These are phyloP conservation scores for Wickerhamomyces silvicola DNA, from an alignment of 805 yeast species.

Conservation along the genomic window DNA sequence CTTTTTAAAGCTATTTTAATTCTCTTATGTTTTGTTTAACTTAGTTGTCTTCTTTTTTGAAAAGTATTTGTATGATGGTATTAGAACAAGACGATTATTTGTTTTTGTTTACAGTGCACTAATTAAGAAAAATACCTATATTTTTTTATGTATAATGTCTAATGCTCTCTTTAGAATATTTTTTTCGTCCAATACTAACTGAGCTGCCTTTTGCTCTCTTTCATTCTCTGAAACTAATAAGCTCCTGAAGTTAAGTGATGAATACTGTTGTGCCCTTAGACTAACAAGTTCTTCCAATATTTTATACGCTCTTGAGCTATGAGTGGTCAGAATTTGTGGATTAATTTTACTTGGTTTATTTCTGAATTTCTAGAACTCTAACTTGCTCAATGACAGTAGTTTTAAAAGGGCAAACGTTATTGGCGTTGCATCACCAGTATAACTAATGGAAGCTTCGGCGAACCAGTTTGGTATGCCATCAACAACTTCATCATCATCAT, in stretches of 20 bases:
- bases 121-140: no score
- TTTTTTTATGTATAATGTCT: constrained; percentile 7
- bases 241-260: constrained; percentile 5
- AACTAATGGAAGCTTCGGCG: constrained; percentile 31
- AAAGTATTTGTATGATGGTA: no score
- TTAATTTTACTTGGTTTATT: constrained; percentile 14
- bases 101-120: no score
- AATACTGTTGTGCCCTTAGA: constrained; percentile 13
- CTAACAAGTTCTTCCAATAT: constrained; percentile 12
- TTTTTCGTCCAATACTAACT: constrained; percentile 13
- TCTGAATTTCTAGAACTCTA: constrained; percentile 22
- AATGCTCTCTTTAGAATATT: constrained; percentile 11
- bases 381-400: constrained; percentile 25
- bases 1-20: no score
- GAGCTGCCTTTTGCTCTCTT: constrained; percentile 14
- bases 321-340: constrained; percentile 11
- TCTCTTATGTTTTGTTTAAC: no score
- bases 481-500: constrained; percentile 12
- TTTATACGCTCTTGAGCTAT: constrained; percentile 15
- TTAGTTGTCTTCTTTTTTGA: no score
- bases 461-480: constrained; percentile 35
- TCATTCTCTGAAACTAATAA: constrained; percentile 9
- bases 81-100: no score
- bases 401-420: constrained; percentile 38
- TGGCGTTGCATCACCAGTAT: constrained; percentile 38